Evolutionary conservation across 148 eudicot genomes (phyloP), one percentile per base, ranked within the genome.

Genomic region (Suaeda aralocaspica): DNA sequence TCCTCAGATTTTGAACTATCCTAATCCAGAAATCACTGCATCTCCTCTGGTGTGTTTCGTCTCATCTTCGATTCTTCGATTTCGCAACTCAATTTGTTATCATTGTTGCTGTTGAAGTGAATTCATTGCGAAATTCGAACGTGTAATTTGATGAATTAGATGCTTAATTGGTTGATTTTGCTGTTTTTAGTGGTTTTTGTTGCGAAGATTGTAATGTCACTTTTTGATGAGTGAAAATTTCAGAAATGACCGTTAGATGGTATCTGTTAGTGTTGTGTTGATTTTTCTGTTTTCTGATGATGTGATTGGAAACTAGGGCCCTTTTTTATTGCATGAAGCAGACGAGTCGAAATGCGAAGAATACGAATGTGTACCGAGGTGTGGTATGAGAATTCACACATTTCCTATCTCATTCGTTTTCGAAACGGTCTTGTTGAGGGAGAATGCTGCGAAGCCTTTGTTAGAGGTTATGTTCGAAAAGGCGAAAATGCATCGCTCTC

Each of bases 381-480:
- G 81, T 87, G 55, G 72, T 91, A 79, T 22, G 87, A 87, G 41
- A 72, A 66, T 71, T 86, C 97, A 66, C 76, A 85, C 86, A 87
- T 91, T 59, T 81, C 70, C 92, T 94, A 29, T 89, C 97, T 5
- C 82, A 79, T 75, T 83, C 87, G n/a, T 84, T 81, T 44, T 83
- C 86, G 59, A 88, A 78, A 49, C 79, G 87, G 30, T 94, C 97
- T 24, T 94, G 85, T 76, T 70, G 86, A 80, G 81, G 77, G 96
- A 87, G 59, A 91, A 74, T 72, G 85, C 87, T 70, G 85, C 96
- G 2, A 86, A 82, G 84, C 96, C 46, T 94, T 88, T 73, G 80
- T 94, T 34, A 79, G 97, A 91, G 98, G 98, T 89, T 4, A n/a
- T 3, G 68, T 72, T 33, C 9, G 10, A 19, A 18, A 26, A n/a